Evolutionary conservation across 1,284 basidiomycete genomes (phyloP), one percentile per base, ranked within the genome.

Genomic region (Trametes sp.): DNA sequence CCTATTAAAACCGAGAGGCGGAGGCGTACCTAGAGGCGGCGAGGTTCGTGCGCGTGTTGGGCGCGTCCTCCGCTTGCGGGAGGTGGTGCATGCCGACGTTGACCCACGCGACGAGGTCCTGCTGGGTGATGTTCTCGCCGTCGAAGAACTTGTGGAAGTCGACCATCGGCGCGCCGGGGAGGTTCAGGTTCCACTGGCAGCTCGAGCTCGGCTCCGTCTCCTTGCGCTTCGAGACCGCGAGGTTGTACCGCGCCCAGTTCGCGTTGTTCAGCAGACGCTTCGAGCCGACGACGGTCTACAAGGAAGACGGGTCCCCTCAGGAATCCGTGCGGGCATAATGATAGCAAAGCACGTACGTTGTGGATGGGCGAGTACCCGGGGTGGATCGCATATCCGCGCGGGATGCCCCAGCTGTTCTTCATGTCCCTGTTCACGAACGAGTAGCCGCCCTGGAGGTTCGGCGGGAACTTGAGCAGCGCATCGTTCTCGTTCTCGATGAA

Each of bases 141-240:
- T 89, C 82, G 73, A 88, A 87, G 74, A 88, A 87, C 61, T 83
- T 81, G 74, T 86, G 81, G 73, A 87, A 89, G 69, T 89, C 80
- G 55, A 89, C 84, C 19, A 82, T 76, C 1, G 87, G 87, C 2
- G 71, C 72, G 1, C 84, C 86, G 1, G 87, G 86, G 2, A 89
- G 74, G 69, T 89, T 83, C 61, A 84, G 78, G 73, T 89, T 89
- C 85, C 85, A 89, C 73, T 82, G 82, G 44, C 76, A 80, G 62
- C 82, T 84, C 13, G 83, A 84, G 0, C 76, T 77, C 2, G 84
- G 85, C 72, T 89, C 87, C 1, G 79, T 81, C 26, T 89, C 87
- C 74, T 89, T 87, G 48, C 83, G 79, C 60, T 73, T 74, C 13
- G 85, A 84, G 7, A 89, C 82, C 0, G 84, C 84, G 11, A 89